Base-by-base conservation (phyloP, 805 yeast genomes). In the Grigorovia yakushimaensis region DNA sequence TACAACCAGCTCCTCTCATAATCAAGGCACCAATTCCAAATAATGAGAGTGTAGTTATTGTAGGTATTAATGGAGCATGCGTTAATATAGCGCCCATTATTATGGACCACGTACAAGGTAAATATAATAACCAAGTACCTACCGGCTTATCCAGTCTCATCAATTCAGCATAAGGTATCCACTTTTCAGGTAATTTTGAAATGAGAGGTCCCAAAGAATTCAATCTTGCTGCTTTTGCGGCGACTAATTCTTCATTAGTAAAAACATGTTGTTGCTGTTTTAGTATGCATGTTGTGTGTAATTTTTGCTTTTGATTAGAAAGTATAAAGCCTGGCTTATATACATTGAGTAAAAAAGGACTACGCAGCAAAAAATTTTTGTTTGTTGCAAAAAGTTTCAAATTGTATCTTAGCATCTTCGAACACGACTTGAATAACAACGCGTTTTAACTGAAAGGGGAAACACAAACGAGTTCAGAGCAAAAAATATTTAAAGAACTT, bases 1-100 rank as follows among this genome's bases (percentile, higher is more conserved):
- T 89, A 64, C 99, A 93, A 0, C 98, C 99, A 1, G 96, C 97
- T 23, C 98, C 96, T 64, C 99, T 77, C 95, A 94, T 93, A 17
- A 91, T 73, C 38, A 89, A 58, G 0, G 97, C 77, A 13, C 99
- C 99, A 4, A 83, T 71, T 4, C 91, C 81, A 61, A 88, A 93
- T 13, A 88, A 68, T 0, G 78, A 73, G 33, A 87, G 61, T 59
- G 82, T 86, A 58, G 74, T 76, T 0, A 73, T 49, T 0, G 91
- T 82, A 1, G 79, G 73, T 0, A 76, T 50, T 1, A 88, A 46
- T 0, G 96, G 82, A 0, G 96, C 95, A 2, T 79, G 67, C 2
- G 81, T 66, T 54, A 79, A 71, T 53, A 74, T 83, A 0, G 94
- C 91, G 0, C 96, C 97, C 81, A 89, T 83, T 0, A 91, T 73